Evolutionary conservation across 495 filamentous ascomycete genomes (phyloP).

Genomic region (Astrothelium macrocarpum): DNA sequence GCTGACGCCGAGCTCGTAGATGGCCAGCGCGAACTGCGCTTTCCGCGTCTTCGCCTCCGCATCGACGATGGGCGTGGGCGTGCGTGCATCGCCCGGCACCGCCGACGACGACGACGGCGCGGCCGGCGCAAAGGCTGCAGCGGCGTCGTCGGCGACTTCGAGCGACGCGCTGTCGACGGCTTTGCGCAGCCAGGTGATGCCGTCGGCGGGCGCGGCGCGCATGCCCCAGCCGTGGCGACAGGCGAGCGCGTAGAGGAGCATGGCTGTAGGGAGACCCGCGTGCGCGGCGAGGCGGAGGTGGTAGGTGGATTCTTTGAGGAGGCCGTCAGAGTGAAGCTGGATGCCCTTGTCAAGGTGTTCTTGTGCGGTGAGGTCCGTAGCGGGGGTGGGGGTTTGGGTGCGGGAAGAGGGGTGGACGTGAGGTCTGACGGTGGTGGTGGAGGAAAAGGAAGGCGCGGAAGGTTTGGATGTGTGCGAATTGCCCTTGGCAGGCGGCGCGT

Average conservation of each 20-base stretch:
- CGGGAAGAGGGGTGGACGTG: slow-evolving; percentile 17
- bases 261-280: slow-evolving; percentile 76
- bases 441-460: slow-evolving; percentile 48
- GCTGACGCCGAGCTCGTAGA: slow-evolving; percentile 94
- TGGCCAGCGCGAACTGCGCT: slow-evolving; percentile 85
- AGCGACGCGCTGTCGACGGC: slow-evolving; percentile 76
- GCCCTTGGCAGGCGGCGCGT: neutral
- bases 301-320: slow-evolving; percentile 84
- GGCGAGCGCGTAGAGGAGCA: slow-evolving; percentile 91
- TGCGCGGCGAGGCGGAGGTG: slow-evolving; percentile 86
- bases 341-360: slow-evolving; percentile 85
- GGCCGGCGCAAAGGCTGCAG: too few species aligned
- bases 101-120: too few species aligned
- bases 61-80: slow-evolving; percentile 50
- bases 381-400: slow-evolving; percentile 24
- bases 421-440: slow-evolving; percentile 26
- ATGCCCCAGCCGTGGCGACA: slow-evolving; percentile 99
- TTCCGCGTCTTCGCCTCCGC: slow-evolving; percentile 65
- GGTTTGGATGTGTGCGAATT: slow-evolving; percentile 16
- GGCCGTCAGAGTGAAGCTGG: slow-evolving; percentile 74
- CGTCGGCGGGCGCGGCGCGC: slow-evolving; percentile 80
- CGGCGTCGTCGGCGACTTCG: slow-evolving; percentile 78
- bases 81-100: too few species aligned
- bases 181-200: slow-evolving; percentile 79
- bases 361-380: slow-evolving; percentile 59